Percentiles rank a stretch among this genome's conserved stretches.
phyloP scores from a whole-genome alignment of 192 early-diverging fungal genomes.

The Gonapodya sp. region DNA sequence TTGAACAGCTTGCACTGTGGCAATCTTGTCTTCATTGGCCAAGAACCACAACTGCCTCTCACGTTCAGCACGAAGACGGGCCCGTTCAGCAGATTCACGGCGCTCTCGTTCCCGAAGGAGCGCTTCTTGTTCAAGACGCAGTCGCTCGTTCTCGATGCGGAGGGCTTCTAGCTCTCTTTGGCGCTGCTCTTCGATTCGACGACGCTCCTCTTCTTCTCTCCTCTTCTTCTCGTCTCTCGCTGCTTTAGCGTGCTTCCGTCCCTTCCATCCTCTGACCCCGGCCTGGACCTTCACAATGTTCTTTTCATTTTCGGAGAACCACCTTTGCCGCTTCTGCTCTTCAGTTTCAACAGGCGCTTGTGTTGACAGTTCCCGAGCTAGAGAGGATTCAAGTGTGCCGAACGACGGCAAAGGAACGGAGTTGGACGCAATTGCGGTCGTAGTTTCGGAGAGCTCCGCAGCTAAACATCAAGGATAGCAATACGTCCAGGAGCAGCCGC shows the following conservation, averaged over 20 bases:
- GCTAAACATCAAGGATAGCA: constrained; percentile 44
- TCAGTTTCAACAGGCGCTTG: neutral
- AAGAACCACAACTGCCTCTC: constrained; percentile 45
- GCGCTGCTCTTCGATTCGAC: constrained; percentile 25
- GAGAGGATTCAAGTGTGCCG: constrained; percentile 62
- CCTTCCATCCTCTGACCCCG: constrained; percentile 14
- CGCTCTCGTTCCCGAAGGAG: constrained; percentile 51
- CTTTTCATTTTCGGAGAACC: constrained; percentile 19
- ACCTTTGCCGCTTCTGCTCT: constrained; percentile 14
- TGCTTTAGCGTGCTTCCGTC: constrained; percentile 21
- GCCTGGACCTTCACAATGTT: constrained; percentile 29
- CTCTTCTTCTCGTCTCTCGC: constrained; percentile 22
- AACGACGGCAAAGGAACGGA: constrained; percentile 48
- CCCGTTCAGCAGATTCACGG: constrained; percentile 22
- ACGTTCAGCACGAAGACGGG: constrained; percentile 19
- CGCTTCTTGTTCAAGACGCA: constrained; percentile 42
- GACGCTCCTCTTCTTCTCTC: constrained; percentile 29
- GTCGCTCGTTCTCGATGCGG: constrained; percentile 19
- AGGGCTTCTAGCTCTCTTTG: neutral
- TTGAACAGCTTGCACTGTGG: constrained; percentile 65
- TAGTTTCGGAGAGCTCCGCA: constrained; percentile 20
- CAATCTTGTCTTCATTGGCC: constrained; percentile 59
- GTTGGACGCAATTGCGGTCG: neutral
- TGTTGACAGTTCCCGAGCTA: constrained; percentile 25
- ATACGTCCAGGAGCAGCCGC: neutral